phyloP scores from a whole-genome alignment of 306 rosid species.

The Hippophae gyantsensis region DNA sequence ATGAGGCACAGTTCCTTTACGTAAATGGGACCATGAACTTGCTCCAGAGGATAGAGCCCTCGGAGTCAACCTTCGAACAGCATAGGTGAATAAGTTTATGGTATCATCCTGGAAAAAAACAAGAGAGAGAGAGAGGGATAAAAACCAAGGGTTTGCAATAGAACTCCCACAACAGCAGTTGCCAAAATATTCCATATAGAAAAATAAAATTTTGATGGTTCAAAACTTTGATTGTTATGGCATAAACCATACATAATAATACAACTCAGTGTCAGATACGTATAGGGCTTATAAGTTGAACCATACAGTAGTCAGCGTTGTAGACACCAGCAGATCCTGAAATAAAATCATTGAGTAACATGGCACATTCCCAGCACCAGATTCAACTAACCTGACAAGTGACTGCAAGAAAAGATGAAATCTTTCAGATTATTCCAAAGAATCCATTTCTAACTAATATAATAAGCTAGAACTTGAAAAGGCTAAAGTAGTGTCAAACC shows the following conservation, averaged over 20 bases:
- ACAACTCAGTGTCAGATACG: too few relatives aligned
- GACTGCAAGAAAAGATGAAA: constrained; percentile 57
- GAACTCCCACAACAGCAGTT: not conserved
- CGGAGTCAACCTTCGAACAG: constrained; percentile 86
- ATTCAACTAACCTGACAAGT: constrained; percentile 70
- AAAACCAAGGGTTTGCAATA: constrained; percentile 1
- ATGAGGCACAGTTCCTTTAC: constrained; percentile 55
- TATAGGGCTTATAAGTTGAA: constrained; percentile 25
- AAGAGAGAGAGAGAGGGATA: constrained; percentile 2
- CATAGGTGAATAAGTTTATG: constrained; percentile 76
- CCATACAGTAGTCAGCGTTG: constrained; percentile 90
- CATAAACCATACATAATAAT: too few relatives aligned
- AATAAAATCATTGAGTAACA: constrained; percentile 77
- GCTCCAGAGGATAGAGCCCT: constrained; percentile 66
- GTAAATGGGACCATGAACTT: constrained; percentile 89
- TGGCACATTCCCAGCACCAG: constrained; percentile 63
- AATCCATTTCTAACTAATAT: not conserved
- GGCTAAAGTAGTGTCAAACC: constrained; percentile 32
- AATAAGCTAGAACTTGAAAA: not conserved
- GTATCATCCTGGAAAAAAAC: constrained; percentile 71
- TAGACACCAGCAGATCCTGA: constrained; percentile 93
- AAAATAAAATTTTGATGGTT: too few relatives aligned
- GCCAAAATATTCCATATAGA: not conserved
- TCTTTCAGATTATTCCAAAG: constrained; percentile 11
- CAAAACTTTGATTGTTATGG: too few relatives aligned